Evolutionary conservation across 2,329 filamentous ascomycete species (phyloP), one percentile per base, ranked within the genome.

Genomic region (Fusarium anthophilum): DNA sequence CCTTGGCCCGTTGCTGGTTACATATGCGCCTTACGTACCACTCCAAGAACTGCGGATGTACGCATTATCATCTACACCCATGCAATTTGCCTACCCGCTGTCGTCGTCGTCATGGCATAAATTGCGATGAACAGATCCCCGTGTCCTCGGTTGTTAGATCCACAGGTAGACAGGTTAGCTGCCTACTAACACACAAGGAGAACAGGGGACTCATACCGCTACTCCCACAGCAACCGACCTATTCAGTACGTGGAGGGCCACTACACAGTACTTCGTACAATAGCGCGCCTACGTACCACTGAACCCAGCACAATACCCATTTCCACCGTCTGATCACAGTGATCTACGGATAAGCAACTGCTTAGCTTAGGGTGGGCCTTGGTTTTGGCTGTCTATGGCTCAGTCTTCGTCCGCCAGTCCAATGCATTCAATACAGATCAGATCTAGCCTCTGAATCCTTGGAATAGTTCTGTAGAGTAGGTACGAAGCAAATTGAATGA

Each of bases 81-180:
- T 54, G 53, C 60, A 59, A 59, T 54, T 60, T 74, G 66, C 55
- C 62, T 56, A 44, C 48, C 45, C 43, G 44, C 50, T 35, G 55
- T 55, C 57, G 68, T 58, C 63, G 68, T 66, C 71, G 68, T 74
- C 63, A 69, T 75, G 72, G 53, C 72, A 74, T 70, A 74, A 74
- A 75, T 74, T 74, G 63, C 47, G 72, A 72, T 74, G 48, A 62
- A 44, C 64, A 63, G 53, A 72, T 73, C 72, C 68, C 72, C 68
- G 59, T 73, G 55, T 59, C 45, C 28, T 69, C 8, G 60, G 38
- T 51, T 47, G 24, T 57, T 64, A 30, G 60, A 69, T 69, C 63
- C 68, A 41, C 59, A 53, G 18, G 22, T 22, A 44, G 26, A 47
- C 44, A 47, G 24, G 44, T 14, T 15, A 22, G 20, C 44, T 44